A percentile compares a stretch with the other conserved stretches of the same genome.
phyloP scores from a whole-genome alignment of 2,329 filamentous ascomycete species.

The Polytolypa hystricis region DNA sequence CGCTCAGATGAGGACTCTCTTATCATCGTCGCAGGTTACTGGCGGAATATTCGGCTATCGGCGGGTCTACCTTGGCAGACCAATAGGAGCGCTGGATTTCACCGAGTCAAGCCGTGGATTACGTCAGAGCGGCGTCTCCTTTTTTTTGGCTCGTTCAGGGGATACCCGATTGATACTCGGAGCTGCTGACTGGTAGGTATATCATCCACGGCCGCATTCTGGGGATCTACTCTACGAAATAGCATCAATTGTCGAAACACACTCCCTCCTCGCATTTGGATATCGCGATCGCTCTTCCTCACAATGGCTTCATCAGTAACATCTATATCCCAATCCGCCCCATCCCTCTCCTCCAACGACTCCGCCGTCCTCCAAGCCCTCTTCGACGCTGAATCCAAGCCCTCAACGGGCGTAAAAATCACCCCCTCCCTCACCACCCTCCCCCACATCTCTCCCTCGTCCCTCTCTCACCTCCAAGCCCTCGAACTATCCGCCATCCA shows the following conservation, averaged over 20 bases:
- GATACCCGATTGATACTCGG: too few relatives aligned
- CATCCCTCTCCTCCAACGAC: conserved; percentile 32
- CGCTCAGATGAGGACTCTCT: too few relatives aligned
- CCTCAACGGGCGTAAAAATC: conserved; percentile 25
- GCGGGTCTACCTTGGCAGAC: neutral
- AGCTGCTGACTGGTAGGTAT: too few relatives aligned
- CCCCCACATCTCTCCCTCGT: conserved; percentile 26
- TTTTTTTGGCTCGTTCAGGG: too few relatives aligned
- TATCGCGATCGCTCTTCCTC: too few relatives aligned
- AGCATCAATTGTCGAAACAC: too few relatives aligned
- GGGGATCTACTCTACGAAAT: too few relatives aligned
- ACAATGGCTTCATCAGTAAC: conserved; percentile 12
- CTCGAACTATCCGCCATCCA: conserved; percentile 31
- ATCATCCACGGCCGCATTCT: too few relatives aligned
- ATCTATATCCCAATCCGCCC: conserved; percentile 15
- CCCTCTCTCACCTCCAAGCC: conserved; percentile 29
- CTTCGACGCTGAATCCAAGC: conserved; percentile 36
- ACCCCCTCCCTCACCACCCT: conserved; percentile 29
- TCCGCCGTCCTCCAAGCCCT: conserved; percentile 36
- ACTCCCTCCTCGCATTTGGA: too few relatives aligned
- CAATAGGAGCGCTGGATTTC: neutral
- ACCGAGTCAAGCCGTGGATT: too few relatives aligned
- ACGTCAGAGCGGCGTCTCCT: too few relatives aligned
- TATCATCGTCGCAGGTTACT: conserved; percentile 4
- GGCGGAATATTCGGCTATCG: neutral